Conservation (phyloP, 768 basidiomycete species). For the Neoboletus brunneissimus region DNA sequence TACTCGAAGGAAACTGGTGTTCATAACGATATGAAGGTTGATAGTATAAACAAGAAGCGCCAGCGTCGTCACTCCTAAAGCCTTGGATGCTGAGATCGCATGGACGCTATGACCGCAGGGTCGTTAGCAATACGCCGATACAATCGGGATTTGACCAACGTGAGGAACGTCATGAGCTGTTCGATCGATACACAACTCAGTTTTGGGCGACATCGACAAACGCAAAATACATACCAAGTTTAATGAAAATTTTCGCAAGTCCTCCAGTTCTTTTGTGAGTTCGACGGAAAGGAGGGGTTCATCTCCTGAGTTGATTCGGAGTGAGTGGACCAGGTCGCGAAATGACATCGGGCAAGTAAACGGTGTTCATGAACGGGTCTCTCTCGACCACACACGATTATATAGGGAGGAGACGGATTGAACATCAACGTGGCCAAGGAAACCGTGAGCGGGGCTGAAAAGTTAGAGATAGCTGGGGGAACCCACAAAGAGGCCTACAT, state of each 20-base stretch:
- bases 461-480: neutral
- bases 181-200: neutral
- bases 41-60: conserved; percentile 30
- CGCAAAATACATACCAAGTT: conserved; percentile 15
- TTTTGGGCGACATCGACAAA: neutral
- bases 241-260: conserved; percentile 22
- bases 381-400: neutral
- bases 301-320: neutral
- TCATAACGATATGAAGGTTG: conserved; percentile 24
- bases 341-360: conserved; percentile 10
- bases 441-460: neutral
- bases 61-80: conserved; percentile 20
- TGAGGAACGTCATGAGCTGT: conserved; percentile 29
- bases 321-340: neutral
- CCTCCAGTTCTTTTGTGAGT: conserved; percentile 19
- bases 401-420: conserved; percentile 3
- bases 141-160: conserved; percentile 14
- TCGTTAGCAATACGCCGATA: neutral
- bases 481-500: neutral
- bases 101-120: conserved; percentile 18
- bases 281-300: conserved; percentile 11
- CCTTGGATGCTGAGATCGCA: conserved; percentile 17
- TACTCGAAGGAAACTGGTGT: conserved; percentile 20
- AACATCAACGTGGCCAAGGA: neutral
- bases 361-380: neutral